Conservation (phyloP, 805 yeast genomes). For the Candida stauntonica region DNA sequence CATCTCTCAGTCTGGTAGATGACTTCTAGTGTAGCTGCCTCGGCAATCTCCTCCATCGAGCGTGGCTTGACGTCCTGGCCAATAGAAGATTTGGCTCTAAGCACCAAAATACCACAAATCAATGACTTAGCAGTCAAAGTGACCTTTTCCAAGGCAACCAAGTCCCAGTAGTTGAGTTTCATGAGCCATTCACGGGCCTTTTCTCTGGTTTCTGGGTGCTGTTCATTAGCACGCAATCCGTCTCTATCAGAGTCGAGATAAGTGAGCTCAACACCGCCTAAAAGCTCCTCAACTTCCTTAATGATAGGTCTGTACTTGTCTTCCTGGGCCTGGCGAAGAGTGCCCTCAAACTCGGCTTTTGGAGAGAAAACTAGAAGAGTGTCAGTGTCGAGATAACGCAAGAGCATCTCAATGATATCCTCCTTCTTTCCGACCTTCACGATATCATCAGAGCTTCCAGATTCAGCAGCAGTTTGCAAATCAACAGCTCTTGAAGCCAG, state of each 20-base stretch:
- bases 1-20: conserved; percentile 82
- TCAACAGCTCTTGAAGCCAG: conserved; percentile 85
- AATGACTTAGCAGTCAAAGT: conserved; percentile 82
- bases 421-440: conserved; percentile 59
- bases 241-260: conserved; percentile 75
- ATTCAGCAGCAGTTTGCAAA: conserved; percentile 39
- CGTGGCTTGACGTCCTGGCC: conserved; percentile 34
- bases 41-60: conserved; percentile 65
- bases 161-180: conserved; percentile 63
- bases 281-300: conserved; percentile 54
- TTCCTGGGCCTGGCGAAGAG: conserved; percentile 74
- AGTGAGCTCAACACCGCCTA: conserved; percentile 41
- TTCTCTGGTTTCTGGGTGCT: conserved; percentile 50
- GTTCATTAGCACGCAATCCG: conserved; percentile 80
- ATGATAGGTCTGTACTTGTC: conserved; percentile 73
- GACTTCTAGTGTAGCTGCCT: conserved; percentile 75
- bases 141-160: conserved; percentile 89
- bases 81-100: conserved; percentile 51
- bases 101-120: conserved; percentile 68
- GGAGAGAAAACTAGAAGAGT: conserved; percentile 88
- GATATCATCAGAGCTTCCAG: conserved; percentile 41
- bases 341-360: conserved; percentile 73
- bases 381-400: conserved; percentile 91
- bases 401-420: conserved; percentile 52
- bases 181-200: conserved; percentile 65